Base-by-base conservation (phyloP, 192 early-diverging fungal genomes). In the Coemansia sp. region DNA sequence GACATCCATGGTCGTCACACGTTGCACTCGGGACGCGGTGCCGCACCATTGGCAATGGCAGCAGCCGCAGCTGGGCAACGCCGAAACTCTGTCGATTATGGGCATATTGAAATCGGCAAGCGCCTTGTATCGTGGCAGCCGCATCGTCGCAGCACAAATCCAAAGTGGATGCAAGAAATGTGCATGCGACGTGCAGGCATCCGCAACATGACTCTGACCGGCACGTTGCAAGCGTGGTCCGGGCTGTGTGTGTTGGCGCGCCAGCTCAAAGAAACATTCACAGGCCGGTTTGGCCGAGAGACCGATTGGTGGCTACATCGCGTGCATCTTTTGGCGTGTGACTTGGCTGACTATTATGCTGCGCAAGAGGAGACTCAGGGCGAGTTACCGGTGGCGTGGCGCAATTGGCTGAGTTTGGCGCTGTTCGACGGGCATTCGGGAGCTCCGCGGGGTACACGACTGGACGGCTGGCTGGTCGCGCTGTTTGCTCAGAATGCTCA, bases 291-390 rank as follows among this genome's bases (percentile, higher is more conserved):
- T 1, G 40, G 38, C 8, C 65, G 66, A 6, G 67, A 37, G 2
- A 60, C 69, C 46, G 71, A 73, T 64, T 79, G 76, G 76, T 79
- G 76, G 76, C 67, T 73, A 60, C 71, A 79, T 48, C 76, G 76
- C 51, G 56, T 67, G 63, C 61, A 79, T 38, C 42, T 73, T 38
- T 57, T 79, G 60, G 61, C 64, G 36, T 46, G 76, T 51, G 76
- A 79, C 46, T 54, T 79, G 67, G 71, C 76, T 9, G 71, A 79
- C 58, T 79, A 66, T 37, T 79, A 53, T 48, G 76, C 76, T 4
- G 71, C 67, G 5, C 76, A 79, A 36, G 56, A 63, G 37, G 76
- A 79, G 20, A 14, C 12, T 20, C 25, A 37, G 18, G 34, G 34
- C 44, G 64, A 48, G 1, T 28, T 71, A 34, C 57, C 71, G 0